Conservation (phyloP, 164 flowering plant species). For the Pachysandra terminalis region DNA sequence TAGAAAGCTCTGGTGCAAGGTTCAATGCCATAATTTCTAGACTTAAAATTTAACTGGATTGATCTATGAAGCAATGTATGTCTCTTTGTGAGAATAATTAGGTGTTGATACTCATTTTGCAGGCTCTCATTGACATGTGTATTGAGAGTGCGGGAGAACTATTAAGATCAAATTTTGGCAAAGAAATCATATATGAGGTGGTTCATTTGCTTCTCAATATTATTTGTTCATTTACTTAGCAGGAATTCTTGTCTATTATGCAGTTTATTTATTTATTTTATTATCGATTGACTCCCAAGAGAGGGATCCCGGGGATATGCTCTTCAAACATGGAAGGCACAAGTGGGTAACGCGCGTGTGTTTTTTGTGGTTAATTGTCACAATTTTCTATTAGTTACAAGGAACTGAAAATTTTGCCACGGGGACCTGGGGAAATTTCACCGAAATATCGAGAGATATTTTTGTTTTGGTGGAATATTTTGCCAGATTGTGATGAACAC, state of each 20-base stretch:
- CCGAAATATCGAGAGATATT: too few relatives aligned
- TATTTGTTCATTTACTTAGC: not conserved
- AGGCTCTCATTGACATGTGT: conserved; percentile 68
- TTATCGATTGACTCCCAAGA: too few relatives aligned
- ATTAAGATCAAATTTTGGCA: conserved; percentile 72
- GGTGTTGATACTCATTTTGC: conserved; percentile 23
- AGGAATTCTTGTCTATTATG: not conserved
- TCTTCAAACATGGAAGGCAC: too few relatives aligned
- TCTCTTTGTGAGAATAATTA: not conserved
- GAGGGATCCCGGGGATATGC: too few relatives aligned
- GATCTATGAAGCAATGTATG: not conserved
- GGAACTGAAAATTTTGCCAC: not conserved
- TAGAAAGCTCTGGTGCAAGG: too few relatives aligned
- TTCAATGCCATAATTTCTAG: too few relatives aligned
- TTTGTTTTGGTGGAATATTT: too few relatives aligned
- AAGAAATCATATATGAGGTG: conserved; percentile 91
- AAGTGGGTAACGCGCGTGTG: too few relatives aligned
- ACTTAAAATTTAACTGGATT: not conserved
- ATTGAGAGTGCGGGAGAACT: conserved; percentile 64
- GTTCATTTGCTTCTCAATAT: not conserved
- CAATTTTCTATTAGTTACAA: not conserved
- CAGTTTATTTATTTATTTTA: too few relatives aligned
- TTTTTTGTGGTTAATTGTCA: not conserved
- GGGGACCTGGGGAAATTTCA: too few relatives aligned
- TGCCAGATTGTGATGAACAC: not conserved